These are phyloP conservation scores for Lachnellula suecica DNA, from an alignment of 2,329 filamentous ascomycete genomes.

Conservation along the genomic window DNA sequence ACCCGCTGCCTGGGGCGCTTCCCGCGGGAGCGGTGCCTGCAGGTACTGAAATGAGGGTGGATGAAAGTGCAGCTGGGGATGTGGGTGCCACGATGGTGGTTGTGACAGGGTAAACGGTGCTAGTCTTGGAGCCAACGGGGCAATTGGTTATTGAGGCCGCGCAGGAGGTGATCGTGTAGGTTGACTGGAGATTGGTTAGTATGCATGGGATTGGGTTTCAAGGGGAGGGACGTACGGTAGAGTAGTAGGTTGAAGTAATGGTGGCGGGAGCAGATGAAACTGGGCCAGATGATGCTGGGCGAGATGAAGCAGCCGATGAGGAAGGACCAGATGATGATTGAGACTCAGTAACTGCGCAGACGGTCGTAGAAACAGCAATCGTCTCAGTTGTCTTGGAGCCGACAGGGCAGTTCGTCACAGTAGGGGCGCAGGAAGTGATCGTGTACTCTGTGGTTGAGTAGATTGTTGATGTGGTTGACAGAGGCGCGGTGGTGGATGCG, in stretches of 20 bases:
- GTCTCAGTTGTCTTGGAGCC: slow-evolving; percentile 32
- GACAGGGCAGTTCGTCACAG: slow-evolving; percentile 13
- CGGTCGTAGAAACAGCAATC: slow-evolving; percentile 34
- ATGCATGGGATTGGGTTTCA: too few relatives aligned
- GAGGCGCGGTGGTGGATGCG: slow-evolving; percentile 18
- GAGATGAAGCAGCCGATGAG: neutral
- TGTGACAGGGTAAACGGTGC: slow-evolving; percentile 4
- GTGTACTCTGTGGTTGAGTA: slow-evolving; percentile 23
- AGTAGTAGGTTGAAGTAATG: slow-evolving; percentile 46
- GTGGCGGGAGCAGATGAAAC: slow-evolving; percentile 20
- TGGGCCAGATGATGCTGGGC: neutral
- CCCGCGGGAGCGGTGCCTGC: neutral
- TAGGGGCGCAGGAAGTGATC: slow-evolving; percentile 23
- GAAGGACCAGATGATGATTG: neutral
- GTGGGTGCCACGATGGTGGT: slow-evolving; percentile 21
- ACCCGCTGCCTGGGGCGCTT: neutral
- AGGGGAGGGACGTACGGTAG: too few relatives aligned
- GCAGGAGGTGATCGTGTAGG: slow-evolving; percentile 29
- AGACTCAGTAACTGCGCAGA: slow-evolving; percentile 37
- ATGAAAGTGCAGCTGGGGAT: slow-evolving; percentile 25
- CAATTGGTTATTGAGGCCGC: slow-evolving; percentile 27
- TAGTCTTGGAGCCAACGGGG: slow-evolving; percentile 13
- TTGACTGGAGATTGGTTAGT: too few relatives aligned
- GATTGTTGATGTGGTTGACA: slow-evolving; percentile 34
- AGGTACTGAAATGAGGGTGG: neutral